phyloP scores from a whole-genome alignment of 805 yeast species.

The Teunomyces panamensis region DNA sequence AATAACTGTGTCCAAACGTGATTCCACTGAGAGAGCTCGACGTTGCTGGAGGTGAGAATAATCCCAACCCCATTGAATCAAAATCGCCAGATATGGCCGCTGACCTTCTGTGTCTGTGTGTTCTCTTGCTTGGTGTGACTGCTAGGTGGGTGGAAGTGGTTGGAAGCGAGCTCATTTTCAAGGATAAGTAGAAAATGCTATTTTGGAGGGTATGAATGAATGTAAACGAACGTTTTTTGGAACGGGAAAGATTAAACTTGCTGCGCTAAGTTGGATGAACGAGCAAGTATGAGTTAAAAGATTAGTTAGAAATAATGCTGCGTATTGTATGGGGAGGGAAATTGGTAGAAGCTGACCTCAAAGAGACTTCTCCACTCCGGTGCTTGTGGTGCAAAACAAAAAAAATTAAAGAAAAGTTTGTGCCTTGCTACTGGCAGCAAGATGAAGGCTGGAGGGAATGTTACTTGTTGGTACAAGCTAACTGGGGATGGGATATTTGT shows the following conservation, averaged over 20 bases:
- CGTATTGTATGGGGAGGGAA: too few relatives aligned
- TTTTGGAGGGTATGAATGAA: neutral
- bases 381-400: too few relatives aligned
- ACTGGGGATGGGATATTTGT: too few relatives aligned
- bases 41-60: slow-evolving; percentile 28
- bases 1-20: slow-evolving; percentile 2
- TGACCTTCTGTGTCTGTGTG: slow-evolving; percentile 80
- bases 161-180: slow-evolving; percentile 2
- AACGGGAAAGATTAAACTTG: neutral
- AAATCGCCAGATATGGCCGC: slow-evolving; percentile 89
- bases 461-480: neutral
- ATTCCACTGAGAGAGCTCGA: slow-evolving; percentile 8
- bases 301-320: too few relatives aligned
- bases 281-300: neutral
- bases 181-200: neutral
- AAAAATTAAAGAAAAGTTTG: too few relatives aligned
- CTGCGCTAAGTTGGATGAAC: neutral
- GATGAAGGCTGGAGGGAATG: neutral
- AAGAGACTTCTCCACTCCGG: too few relatives aligned
- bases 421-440: too few relatives aligned
- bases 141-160: neutral
- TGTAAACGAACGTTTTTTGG: neutral
- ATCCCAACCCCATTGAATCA: slow-evolving; percentile 45
- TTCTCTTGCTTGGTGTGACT: slow-evolving; percentile 25
- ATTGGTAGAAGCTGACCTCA: too few relatives aligned